Base-by-base conservation (phyloP, 805 yeast species). In the Ogataea angusta region DNA sequence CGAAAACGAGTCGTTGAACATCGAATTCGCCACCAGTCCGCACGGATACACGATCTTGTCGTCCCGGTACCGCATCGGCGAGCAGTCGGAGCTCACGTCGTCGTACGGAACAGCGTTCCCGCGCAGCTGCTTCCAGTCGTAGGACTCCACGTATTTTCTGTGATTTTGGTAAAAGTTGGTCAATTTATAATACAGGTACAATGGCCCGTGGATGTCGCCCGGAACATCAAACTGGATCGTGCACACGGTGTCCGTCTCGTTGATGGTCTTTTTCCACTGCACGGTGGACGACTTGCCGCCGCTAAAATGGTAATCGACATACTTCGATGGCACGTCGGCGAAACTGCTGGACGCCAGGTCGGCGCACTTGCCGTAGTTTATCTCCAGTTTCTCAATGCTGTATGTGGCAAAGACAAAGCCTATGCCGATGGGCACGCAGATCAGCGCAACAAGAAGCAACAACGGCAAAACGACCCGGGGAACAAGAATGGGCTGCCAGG, bases 121-220 rank as follows among this genome's bases (percentile, higher is more conserved):
- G 45, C 78, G 77, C 36, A 93, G 59, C 64, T 93, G 99, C 29
- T 73, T 70, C 62, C 83, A 76, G 60, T 89, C 95, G 62, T 74
- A 85, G 8, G 95, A 84, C 46, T 79, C 80, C 24, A 91, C 98
- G 59, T 88, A 93, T 47, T 93, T 86, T 46, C 99, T 78, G 66
- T 93, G 99, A 62, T 93, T 93, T 62, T 93, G 98, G 62, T 73
- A 89, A 63, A 91, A 93, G 60, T 88, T 88, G 25, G 96, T 89
- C 54, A 93, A 69, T 51, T 81, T 80, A 67, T 93, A 93, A 66
- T 87, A 93, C 48, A 88, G 57, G 59, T 72, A 89, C 7, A 89
- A 58, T 3, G 95, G 87, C 2, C 82, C 76, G 30, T 78, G 71
- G 60, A 93, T 71, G 40, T 80, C 80, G 31, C 69, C 69, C 10